Percentiles rank a stretch among this genome's conserved stretches.
phyloP scores from a whole-genome alignment of 495 filamentous ascomycete species.

The Rhizodiscina lignyota region DNA sequence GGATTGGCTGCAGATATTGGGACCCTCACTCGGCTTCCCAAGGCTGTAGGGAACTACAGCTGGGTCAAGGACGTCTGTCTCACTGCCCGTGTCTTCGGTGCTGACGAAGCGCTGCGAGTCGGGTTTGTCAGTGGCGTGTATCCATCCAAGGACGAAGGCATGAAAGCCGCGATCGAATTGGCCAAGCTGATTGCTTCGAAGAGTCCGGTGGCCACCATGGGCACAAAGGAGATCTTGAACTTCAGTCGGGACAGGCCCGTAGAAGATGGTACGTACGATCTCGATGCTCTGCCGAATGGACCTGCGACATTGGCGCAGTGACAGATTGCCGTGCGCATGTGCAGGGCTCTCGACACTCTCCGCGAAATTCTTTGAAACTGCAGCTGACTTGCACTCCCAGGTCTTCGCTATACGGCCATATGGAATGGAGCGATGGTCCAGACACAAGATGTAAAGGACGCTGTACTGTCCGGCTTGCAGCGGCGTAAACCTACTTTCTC shows the following conservation, averaged over 20 bases:
- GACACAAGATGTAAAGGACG: conserved; percentile 56
- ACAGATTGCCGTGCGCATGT: too few relatives aligned
- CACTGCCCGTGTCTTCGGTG: conserved; percentile 58
- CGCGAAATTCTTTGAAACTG: conserved; percentile 1
- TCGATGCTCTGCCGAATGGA: too few relatives aligned
- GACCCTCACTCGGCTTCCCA: conserved; percentile 70
- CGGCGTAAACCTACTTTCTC: conserved; percentile 72
- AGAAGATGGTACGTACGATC: conserved; percentile 54
- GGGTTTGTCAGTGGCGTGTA: conserved; percentile 75
- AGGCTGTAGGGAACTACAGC: conserved; percentile 54
- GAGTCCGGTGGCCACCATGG: conserved; percentile 81
- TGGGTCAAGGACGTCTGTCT: conserved; percentile 91
- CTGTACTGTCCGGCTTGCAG: conserved; percentile 57
- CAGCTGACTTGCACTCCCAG: conserved; percentile 18
- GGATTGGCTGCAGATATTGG: conserved; percentile 89
- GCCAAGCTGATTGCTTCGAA: conserved; percentile 56
- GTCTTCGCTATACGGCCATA: conserved; percentile 63
- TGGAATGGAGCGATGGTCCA: conserved; percentile 82
- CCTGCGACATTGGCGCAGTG: too few relatives aligned
- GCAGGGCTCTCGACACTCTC: too few relatives aligned
- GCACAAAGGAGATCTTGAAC: conserved; percentile 87
- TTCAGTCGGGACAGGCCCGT: conserved; percentile 64
- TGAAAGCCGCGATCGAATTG: conserved; percentile 37
- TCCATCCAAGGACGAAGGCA: conserved; percentile 13
- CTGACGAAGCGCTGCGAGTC: conserved; percentile 62